These are phyloP conservation scores for Babesia sp. DNA, from an alignment of 169 alveolate genomes.

Conservation along the genomic window DNA sequence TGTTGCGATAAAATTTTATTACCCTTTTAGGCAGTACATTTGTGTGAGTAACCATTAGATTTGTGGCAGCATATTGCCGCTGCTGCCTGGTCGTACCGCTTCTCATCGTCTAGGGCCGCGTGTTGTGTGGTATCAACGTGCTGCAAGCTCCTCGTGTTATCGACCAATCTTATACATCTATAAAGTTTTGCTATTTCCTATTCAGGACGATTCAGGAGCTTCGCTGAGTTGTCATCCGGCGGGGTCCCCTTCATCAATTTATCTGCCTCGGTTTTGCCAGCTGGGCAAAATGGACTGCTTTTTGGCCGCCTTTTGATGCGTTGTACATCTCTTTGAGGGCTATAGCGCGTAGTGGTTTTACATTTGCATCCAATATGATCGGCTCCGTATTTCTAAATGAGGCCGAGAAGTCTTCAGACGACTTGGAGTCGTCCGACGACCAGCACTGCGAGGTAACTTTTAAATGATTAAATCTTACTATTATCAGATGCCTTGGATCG, in stretches of 20 bases:
- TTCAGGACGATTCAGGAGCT: no score
- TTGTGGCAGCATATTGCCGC: neutral
- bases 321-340: neutral
- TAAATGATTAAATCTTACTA: no score
- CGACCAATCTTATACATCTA: no score
- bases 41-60: neutral
- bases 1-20: neutral
- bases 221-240: no score
- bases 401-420: slow-evolving; percentile 56
- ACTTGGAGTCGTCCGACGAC: slow-evolving; percentile 53
- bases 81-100: neutral
- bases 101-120: neutral
- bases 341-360: neutral
- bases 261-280: neutral
- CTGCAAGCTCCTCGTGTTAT: neutral
- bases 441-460: slow-evolving; percentile 61
- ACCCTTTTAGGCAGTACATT: neutral
- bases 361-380: slow-evolving; percentile 9
- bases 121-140: neutral
- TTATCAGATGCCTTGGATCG: slow-evolving; percentile 90
- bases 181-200: no score
- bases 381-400: slow-evolving; percentile 28
- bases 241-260: neutral
- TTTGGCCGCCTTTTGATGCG: neutral
- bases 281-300: slow-evolving; percentile 8